Percentiles rank a stretch among this genome's conserved stretches.
phyloP scores from a whole-genome alignment of 495 filamentous ascomycete genomes.

The Aspergillus sclerotioniger region DNA sequence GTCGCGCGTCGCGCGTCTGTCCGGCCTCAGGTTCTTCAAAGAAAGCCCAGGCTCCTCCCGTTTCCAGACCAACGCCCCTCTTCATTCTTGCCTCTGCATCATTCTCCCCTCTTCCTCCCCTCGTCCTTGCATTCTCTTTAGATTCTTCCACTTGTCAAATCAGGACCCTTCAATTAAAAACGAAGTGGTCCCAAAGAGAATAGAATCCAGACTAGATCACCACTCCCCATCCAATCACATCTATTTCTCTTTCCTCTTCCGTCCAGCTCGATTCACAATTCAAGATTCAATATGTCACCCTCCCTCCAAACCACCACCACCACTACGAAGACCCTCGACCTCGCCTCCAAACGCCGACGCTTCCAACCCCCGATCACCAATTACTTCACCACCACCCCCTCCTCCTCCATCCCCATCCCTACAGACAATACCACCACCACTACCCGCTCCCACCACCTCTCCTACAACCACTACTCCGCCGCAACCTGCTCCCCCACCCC shows the following conservation, averaged over 20 bases:
- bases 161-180: neutral
- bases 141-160: neutral
- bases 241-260: neutral
- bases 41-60: conserved; percentile 1
- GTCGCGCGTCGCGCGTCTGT: no score
- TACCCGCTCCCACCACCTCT: conserved; percentile 22
- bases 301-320: neutral
- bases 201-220: neutral
- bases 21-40: neutral
- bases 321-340: conserved; percentile 17
- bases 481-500: conserved; percentile 44
- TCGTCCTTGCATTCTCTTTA: conserved; percentile 9
- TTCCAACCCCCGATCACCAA: conserved; percentile 48
- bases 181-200: neutral
- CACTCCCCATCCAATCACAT: neutral
- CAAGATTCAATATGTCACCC: conserved; percentile 7
- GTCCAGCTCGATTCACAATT: neutral
- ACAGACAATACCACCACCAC: conserved; percentile 11
- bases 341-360: conserved; percentile 42
- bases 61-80: neutral
- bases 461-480: conserved; percentile 43
- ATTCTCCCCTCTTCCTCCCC: conserved; percentile 15
- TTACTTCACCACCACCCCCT: conserved; percentile 27
- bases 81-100: conserved; percentile 14
- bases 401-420: conserved; percentile 13